Percentiles rank a stretch among this genome's conserved stretches.
phyloP scores from a whole-genome alignment of 345 rosid species.

The Combretum micranthum region DNA sequence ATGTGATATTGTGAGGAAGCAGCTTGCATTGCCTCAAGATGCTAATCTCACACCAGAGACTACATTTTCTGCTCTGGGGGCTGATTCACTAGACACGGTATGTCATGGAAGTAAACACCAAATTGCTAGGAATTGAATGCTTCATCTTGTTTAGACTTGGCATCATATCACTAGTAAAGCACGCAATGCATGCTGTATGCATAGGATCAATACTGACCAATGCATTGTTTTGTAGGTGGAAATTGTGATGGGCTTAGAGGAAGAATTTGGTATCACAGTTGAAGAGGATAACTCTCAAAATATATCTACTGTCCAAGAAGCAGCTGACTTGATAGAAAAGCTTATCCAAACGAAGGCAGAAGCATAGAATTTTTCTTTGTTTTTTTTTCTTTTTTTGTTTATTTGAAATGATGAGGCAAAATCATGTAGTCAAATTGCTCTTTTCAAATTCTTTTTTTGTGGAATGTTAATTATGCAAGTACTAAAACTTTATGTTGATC shows the following conservation, averaged over 20 bases:
- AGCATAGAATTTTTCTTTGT: constrained; percentile 9
- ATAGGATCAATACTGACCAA: too few species aligned
- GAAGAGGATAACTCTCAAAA: constrained; percentile 70
- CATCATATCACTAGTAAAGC: too few species aligned
- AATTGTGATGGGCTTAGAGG: constrained; percentile 87
- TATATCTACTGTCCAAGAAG: constrained; percentile 75
- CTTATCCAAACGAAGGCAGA: constrained; percentile 49
- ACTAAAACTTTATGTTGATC: too few species aligned
- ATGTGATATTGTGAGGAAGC: constrained; percentile 71
- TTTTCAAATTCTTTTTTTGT: too few species aligned
- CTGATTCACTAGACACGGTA: constrained; percentile 96
- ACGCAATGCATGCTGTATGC: too few species aligned
- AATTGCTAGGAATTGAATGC: too few species aligned
- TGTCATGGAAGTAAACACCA: not conserved
- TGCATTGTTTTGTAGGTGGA: constrained; percentile 46
- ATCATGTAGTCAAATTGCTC: too few species aligned
- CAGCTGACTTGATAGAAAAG: constrained; percentile 73
- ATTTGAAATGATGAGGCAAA: too few species aligned
- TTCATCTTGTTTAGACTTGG: too few species aligned
- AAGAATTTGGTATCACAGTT: constrained; percentile 62
- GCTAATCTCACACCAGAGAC: constrained; percentile 53
- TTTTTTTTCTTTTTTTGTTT: too few species aligned
- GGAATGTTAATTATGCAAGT: too few species aligned
- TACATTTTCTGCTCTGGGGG: constrained; percentile 66
- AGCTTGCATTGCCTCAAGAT: constrained; percentile 61